phyloP scores from a whole-genome alignment of 2,329 filamentous ascomycete genomes.

The Chaetomium sp. region DNA sequence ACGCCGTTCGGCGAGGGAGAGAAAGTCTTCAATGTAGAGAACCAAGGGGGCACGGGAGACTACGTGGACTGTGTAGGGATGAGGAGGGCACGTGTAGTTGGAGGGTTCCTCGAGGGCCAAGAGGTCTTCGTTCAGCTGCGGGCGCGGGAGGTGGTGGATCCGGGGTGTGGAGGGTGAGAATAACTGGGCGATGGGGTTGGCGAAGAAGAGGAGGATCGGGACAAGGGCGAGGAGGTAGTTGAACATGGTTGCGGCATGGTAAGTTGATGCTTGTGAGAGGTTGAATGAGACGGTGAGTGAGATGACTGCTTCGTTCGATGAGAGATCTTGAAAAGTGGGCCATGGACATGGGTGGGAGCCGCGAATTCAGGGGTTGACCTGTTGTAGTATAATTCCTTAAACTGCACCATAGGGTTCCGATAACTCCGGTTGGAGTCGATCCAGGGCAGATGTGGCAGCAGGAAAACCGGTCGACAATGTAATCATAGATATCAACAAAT shows the following conservation, averaged over 20 bases:
- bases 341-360: not conserved
- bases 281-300: not conserved
- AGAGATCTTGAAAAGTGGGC: not conserved
- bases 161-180: slow-evolving; percentile 21
- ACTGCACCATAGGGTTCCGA: too few species aligned
- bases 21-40: slow-evolving; percentile 56
- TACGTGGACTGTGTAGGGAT: slow-evolving; percentile 49
- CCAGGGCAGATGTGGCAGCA: too few species aligned
- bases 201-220: slow-evolving; percentile 21
- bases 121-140: slow-evolving; percentile 53
- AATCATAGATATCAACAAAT: too few species aligned
- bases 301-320: not conserved
- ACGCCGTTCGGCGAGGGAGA: slow-evolving; percentile 47
- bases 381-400: not conserved
- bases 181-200: slow-evolving; percentile 8
- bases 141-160: slow-evolving; percentile 46
- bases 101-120: slow-evolving; percentile 48
- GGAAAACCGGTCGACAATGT: too few species aligned
- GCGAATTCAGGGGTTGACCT: not conserved
- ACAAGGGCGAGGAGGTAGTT: slow-evolving; percentile 18
- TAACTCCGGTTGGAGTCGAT: too few species aligned
- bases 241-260: slow-evolving; percentile 14
- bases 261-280: not conserved
- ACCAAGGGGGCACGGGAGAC: slow-evolving; percentile 54
- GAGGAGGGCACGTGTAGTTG: slow-evolving; percentile 42